These are phyloP conservation scores for Emergomyces pasteurianus DNA, from an alignment of 2,329 filamentous ascomycete genomes.

Conservation along the genomic window DNA sequence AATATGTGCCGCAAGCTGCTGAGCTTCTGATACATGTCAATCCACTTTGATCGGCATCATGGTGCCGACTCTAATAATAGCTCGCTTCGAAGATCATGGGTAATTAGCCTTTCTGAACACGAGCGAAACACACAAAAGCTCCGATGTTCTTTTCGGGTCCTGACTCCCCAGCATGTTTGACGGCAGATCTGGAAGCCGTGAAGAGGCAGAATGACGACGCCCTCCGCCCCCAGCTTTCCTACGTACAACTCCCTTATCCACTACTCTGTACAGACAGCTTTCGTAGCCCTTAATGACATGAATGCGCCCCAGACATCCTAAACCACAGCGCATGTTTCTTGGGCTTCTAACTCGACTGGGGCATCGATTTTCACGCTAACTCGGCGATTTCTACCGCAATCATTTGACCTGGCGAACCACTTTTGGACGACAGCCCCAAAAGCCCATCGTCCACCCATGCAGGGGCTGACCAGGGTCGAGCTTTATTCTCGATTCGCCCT, in stretches of 20 bases:
- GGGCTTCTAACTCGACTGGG: neutral
- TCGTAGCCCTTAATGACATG: neutral
- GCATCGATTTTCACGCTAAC: neutral
- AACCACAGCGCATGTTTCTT: neutral
- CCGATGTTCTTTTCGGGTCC: neutral
- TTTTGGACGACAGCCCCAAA: neutral
- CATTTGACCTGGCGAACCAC: slow-evolving; percentile 1
- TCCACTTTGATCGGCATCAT: neutral
- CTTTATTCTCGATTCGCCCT: neutral
- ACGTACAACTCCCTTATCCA: neutral
- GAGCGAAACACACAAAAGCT: neutral
- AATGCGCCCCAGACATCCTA: neutral
- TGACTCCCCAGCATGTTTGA: neutral
- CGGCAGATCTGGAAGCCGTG: neutral
- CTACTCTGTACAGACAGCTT: too few relatives aligned
- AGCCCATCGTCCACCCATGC: neutral
- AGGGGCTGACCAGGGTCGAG: neutral
- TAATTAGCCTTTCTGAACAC: neutral
- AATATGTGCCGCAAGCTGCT: neutral
- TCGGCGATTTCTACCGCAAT: neutral
- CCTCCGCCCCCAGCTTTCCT: neutral
- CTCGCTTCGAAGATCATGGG: neutral
- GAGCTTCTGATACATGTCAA: neutral
- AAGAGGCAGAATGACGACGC: neutral
- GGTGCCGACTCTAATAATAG: neutral